These are phyloP conservation scores for Maudiozyma turicensis DNA, from an alignment of 805 yeast species.

Conservation along the genomic window DNA sequence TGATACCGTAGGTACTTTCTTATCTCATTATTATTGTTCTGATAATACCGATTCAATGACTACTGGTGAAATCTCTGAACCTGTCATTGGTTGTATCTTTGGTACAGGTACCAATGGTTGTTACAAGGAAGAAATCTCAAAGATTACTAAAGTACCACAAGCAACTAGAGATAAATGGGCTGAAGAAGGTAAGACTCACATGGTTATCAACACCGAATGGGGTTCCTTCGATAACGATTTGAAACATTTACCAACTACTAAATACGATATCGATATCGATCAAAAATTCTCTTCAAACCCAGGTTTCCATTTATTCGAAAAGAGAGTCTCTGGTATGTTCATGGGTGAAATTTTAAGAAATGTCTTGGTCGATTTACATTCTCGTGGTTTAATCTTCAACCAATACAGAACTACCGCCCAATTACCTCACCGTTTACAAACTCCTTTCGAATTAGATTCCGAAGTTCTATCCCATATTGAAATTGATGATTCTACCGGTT, in stretches of 20 bases:
- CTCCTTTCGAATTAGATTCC: constrained; percentile 71
- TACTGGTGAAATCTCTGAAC: constrained; percentile 54
- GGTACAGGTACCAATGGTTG: constrained; percentile 99
- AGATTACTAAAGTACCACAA: constrained; percentile 61
- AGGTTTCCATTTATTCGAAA: constrained; percentile 87
- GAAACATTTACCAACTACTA: constrained; percentile 64
- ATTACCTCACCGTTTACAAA: constrained; percentile 50
- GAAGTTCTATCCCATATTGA: constrained; percentile 78
- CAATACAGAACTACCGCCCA: constrained; percentile 36
- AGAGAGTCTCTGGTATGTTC: constrained; percentile 86
- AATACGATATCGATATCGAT: constrained; percentile 67
- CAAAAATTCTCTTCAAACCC: constrained; percentile 59
- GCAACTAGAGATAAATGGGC: constrained; percentile 30
- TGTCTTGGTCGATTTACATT: constrained; percentile 56
- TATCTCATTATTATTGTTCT: constrained; percentile 78
- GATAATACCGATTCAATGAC: constrained; percentile 36
- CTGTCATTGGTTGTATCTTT: constrained; percentile 82
- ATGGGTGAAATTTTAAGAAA: constrained; percentile 82
- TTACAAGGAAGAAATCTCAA: constrained; percentile 65
- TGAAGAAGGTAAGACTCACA: constrained; percentile 43
- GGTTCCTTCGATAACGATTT: constrained; percentile 90
- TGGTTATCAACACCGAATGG: constrained; percentile 96
- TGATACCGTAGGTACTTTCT: constrained; percentile 90
- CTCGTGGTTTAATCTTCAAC: constrained; percentile 46
- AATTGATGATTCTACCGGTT: constrained; percentile 67